Evolutionary conservation across 768 basidiomycete genomes (phyloP), one percentile per base, ranked within the genome.

Genomic region (Xerocomellus intermedius): DNA sequence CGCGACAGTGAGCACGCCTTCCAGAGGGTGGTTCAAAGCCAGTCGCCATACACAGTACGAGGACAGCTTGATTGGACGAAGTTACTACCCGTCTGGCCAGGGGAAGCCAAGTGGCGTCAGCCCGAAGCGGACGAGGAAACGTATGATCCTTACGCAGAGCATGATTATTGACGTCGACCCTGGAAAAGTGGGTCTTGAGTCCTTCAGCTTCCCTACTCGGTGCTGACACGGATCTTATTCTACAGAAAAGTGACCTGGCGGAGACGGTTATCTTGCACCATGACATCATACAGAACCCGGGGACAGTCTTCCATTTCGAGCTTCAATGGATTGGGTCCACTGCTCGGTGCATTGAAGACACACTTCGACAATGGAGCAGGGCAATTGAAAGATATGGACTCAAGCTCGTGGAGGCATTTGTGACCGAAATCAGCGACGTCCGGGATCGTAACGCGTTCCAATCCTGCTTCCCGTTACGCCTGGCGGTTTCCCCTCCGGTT

Each of bases 271-370:
- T 95, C 30, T 77, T 98, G 24, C 95, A 98, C 68, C 86, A 95
- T 70, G 97, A 98, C 72, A 83, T 97, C 53, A 89, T 96, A 49
- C 96, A 98, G 70, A 98, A 98, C 65, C 90, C 93, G 0, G 82
- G 79, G n/a, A 96, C 89, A 28, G 91, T 90, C 55, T 97, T 97
- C 74, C 96, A 98, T 70, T 94, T 98, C 63, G 95, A 99, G 71
- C 78, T 99, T 28, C 91, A 96, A 57, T 99, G 97, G 96, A 87
- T 98, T 38, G 94, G 93, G 3, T 89, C 94, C 2, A 94, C 94
- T 1, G 93, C 94, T 22, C 83, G 91, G 21, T 87, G 86, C 58
- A 89, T 98, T 48, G 95, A 98, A 59, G 94, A 96, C 60, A 81
- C 88, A 48, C 78, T 97, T 22, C 83, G 88, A 37, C 79, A 82